Evolutionary conservation across 129 eudicot species (phyloP), one percentile per base, ranked within the genome.

Genomic region (Pittosporum tobira): DNA sequence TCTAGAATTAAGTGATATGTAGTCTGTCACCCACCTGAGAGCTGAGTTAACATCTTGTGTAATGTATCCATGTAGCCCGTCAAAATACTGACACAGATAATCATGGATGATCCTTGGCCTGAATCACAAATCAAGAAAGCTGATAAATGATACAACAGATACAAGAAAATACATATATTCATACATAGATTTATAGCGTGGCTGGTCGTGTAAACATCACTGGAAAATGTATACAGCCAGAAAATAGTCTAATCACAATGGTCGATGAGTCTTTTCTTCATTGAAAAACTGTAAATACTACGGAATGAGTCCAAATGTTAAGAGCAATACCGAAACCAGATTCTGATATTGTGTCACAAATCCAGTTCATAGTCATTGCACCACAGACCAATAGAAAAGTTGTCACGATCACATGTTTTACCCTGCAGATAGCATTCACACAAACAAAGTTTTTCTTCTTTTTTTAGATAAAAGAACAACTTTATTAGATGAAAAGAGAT

Each of bases 61-160:
- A 91, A 71, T 28, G 87, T 91, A 58, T 87, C 94, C 27, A 74
- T 81, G 77, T 91, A 91, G 69, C 99, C 95, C 61, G 95, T 80
- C 80, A 91, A 83, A 59, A 91, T 91, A 57, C 82, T 80, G 73
- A 91, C 83, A 65, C 99, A 91, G 45, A 91, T 81, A 51, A 91
- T 67, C 75, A 91, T 73, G 42, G 99, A 86, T 47, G 99, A 86
- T 58, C 99, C 99, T 76, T 91, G 94, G 60, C 99, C 99, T 91
- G 80, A 69, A 70, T 48, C 56, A 68, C 55, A 20, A 45, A 62
- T 67, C 37, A 21, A 58, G 6, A 22, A 21, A 21, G 45, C 20
- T 56, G 21, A n/a, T 19, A 24, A 56, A 56, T 25, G 29, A n/a
- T 22, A 55, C 24, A 54, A 14, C 25, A 56, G 1, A 56, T 30